Base-by-base conservation (phyloP, 345 rosid genomes). In the Eucalyptus fibrosa region DNA sequence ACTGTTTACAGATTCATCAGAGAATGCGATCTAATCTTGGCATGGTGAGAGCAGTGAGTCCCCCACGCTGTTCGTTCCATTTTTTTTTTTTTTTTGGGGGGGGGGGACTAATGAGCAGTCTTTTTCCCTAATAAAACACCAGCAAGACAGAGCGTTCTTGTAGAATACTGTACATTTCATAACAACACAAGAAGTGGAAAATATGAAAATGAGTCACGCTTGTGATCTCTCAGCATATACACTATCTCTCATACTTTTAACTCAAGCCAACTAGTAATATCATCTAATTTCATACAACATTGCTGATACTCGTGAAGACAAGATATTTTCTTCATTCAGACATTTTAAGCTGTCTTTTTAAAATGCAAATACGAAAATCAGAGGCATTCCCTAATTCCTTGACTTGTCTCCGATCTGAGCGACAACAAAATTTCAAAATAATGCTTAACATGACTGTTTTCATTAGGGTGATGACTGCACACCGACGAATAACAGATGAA, bases 1-100 rank as follows among this genome's bases (percentile, higher is more conserved):
- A 92, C 91, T 42, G 94, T 94, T 56, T 88, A 94, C 87, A 95
- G 95, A 89, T 94, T n/a, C 92, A 90, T 67, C 89, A 87, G 69
- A 34, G 90, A 90, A 87, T 95, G 88, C 93, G 91, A 92, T 30
- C 55, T 37, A 72, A 72, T 42, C 47, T 19, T 21, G 37, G 15
- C 45, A 72, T 62, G 50, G 12, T 4, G 47, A 88, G 45, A 72
- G 45, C 10, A 12, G 45, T 4, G 4, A 37, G 45, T 21, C 15
- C 28, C 23, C 83, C 83, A 40, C 7, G 28, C 45, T 6, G 18
- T 34, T 24, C 16, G 8, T 12, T 40, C 83, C 28, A 2, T 37
- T 15, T 18, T 11, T 18, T 11, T 19, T 5, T 72, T 19, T 34
- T 10, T 49, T 13, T 13, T 49, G 30, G 59, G 26, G 24, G 53